These are phyloP conservation scores for Saccharomyces hybrid DNA, from an alignment of 1,139 yeast species.

Conservation along the genomic window DNA sequence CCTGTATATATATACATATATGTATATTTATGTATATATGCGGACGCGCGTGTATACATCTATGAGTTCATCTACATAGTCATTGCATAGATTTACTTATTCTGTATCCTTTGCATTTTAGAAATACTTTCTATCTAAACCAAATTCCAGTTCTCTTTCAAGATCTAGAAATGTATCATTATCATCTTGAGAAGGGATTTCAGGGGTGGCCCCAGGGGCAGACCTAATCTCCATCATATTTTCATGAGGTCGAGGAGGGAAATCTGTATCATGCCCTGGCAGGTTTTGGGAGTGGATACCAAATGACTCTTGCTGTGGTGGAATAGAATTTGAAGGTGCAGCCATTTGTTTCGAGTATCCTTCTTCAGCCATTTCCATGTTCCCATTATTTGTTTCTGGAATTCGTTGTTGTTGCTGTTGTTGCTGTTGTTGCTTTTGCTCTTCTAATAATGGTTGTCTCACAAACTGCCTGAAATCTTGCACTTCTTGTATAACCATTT, in stretches of 20 bases:
- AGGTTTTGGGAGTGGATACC: conserved; percentile 36
- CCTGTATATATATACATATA: neutral
- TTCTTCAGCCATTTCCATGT: neutral
- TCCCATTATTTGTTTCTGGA: conserved; percentile 12
- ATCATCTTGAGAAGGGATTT: conserved; percentile 13
- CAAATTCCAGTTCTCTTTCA: conserved; percentile 54
- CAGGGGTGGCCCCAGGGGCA: conserved; percentile 8
- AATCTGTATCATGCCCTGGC: conserved; percentile 36
- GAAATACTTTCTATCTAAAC: conserved; percentile 41
- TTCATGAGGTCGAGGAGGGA: conserved; percentile 39
- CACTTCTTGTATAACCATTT: conserved; percentile 78
- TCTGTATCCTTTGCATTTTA: neutral
- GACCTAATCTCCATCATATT: conserved; percentile 23
- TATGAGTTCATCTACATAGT: neutral
- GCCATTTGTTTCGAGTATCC: conserved; percentile 10
- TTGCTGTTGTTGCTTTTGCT: conserved; percentile 35
- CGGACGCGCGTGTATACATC: neutral
- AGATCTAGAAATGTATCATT: conserved; percentile 36
- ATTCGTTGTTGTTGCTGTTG: conserved; percentile 23
- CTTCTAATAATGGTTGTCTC: conserved; percentile 57
- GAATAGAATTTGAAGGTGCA: conserved; percentile 24
- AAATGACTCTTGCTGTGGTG: conserved; percentile 22
- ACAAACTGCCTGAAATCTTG: conserved; percentile 72
- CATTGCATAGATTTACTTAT: conserved; percentile 5
- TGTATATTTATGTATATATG: too few species aligned